A percentile compares a stretch with the other conserved stretches of the same genome.
Evolutionary conservation across 2,329 filamentous ascomycete genomes (phyloP).

Genomic region (Davidsoniella eucalypti): DNA sequence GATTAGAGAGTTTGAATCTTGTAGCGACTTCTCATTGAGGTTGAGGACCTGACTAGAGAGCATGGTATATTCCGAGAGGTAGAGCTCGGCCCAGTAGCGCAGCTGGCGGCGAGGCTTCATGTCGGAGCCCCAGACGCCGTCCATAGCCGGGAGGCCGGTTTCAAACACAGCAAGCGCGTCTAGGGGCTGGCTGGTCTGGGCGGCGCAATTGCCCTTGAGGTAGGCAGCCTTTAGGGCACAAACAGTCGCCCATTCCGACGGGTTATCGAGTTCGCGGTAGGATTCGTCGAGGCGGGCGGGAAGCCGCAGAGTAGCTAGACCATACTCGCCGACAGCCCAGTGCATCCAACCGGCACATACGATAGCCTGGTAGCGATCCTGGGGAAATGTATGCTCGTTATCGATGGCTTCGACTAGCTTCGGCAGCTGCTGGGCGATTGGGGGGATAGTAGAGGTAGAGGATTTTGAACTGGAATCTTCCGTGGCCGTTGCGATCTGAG

Average conservation of each 20-base stretch:
- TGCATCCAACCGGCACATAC: constrained; percentile 76
- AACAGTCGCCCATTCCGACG: constrained; percentile 65
- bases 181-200: constrained; percentile 28
- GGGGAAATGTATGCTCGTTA: constrained; percentile 32
- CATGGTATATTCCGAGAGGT: constrained; percentile 59
- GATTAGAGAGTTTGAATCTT: constrained; percentile 36
- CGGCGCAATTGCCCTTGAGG: constrained; percentile 51
- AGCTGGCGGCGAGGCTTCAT: constrained; percentile 45
- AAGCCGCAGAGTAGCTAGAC: constrained; percentile 40
- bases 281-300: constrained; percentile 45
- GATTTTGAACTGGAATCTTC: background rate
- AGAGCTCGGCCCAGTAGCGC: constrained; percentile 61
- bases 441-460: constrained; percentile 25
- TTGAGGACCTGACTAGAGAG: constrained; percentile 44
- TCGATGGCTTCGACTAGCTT: constrained; percentile 41
- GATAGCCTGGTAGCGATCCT: constrained; percentile 60
- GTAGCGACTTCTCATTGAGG: constrained; percentile 31
- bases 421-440: constrained; percentile 29
- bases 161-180: constrained; percentile 53
- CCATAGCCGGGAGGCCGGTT: constrained; percentile 47
- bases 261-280: constrained; percentile 33
- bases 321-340: constrained; percentile 58
- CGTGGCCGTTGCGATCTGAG: constrained; percentile 41
- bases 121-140: constrained; percentile 30
- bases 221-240: constrained; percentile 67